These are phyloP conservation scores for Orbilia blumenaviensis DNA, from an alignment of 2,329 filamentous ascomycete genomes.

Conservation along the genomic window DNA sequence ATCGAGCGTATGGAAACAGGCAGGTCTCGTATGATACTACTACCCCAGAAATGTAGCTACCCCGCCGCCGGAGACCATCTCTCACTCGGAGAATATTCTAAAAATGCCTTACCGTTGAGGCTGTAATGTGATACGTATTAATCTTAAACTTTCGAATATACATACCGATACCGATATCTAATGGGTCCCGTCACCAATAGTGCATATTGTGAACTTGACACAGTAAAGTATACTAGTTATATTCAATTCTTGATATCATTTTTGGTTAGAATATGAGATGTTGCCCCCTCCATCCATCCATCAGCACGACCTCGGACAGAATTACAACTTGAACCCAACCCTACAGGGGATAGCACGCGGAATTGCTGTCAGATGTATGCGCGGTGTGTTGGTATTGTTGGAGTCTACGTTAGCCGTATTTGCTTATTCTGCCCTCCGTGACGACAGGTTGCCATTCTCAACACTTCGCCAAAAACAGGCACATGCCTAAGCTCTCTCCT, in stretches of 20 bases:
- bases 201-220: not conserved
- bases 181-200: not conserved
- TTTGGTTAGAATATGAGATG: not conserved
- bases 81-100: not conserved
- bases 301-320: not conserved
- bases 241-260: not conserved
- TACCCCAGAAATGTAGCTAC: slow-evolving; percentile 2
- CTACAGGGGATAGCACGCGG: not conserved
- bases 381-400: slow-evolving; percentile 43
- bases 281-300: not conserved
- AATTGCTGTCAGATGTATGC: slow-evolving; percentile 17
- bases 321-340: not conserved
- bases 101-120: not conserved
- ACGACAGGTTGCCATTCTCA: slow-evolving; percentile 46
- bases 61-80: not conserved
- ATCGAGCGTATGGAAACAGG: not conserved
- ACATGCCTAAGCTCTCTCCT: slow-evolving; percentile 44
- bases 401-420: not conserved
- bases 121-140: too few species aligned
- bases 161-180: too few species aligned
- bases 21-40: not conserved
- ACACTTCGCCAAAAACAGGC: slow-evolving; percentile 33
- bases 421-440: slow-evolving; percentile 30
- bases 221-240: too few species aligned
- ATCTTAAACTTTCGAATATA: too few species aligned